Conservation (phyloP, 2,329 filamentous ascomycete species). For the Paecilomyces dactylethromorphus region DNA sequence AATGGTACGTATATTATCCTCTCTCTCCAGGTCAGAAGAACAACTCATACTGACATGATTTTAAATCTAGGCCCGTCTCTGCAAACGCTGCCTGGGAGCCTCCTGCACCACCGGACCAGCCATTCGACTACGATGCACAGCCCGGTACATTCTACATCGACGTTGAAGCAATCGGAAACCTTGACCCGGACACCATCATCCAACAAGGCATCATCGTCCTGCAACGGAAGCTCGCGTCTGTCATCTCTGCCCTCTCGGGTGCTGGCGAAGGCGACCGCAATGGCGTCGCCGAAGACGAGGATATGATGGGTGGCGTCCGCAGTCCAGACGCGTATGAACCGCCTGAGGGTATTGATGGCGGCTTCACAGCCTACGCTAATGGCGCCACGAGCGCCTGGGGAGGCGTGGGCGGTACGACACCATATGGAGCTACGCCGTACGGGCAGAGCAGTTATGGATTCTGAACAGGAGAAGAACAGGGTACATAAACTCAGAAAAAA, state of each 20-base stretch:
- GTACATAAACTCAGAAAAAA: not conserved
- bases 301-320: slow-evolving; percentile 43
- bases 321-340: slow-evolving; percentile 45
- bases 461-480: slow-evolving; percentile 2
- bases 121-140: slow-evolving; percentile 84
- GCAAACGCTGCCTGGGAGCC: slow-evolving; percentile 61
- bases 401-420: slow-evolving; percentile 47
- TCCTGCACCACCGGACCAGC: slow-evolving; percentile 70
- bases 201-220: slow-evolving; percentile 81
- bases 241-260: slow-evolving; percentile 61
- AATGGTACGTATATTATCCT: slow-evolving; percentile 60
- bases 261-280: slow-evolving; percentile 47
- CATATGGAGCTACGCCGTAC: slow-evolving; percentile 57
- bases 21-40: not conserved
- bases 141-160: slow-evolving; percentile 88
- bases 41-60: not conserved
- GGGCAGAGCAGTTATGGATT: slow-evolving; percentile 39
- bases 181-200: slow-evolving; percentile 85
- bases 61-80: slow-evolving; percentile 29
- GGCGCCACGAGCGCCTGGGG: slow-evolving; percentile 62
- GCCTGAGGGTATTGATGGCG: slow-evolving; percentile 37
- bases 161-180: slow-evolving; percentile 79
- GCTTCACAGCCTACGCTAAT: slow-evolving; percentile 33
- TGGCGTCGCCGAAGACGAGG: slow-evolving; percentile 40
- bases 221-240: slow-evolving; percentile 79